Percentiles rank a stretch among this genome's conserved stretches.
These are phyloP conservation scores for Rhizopus sp. DNA, from an alignment of 371 early-diverging fungal species.

Conservation along the genomic window DNA sequence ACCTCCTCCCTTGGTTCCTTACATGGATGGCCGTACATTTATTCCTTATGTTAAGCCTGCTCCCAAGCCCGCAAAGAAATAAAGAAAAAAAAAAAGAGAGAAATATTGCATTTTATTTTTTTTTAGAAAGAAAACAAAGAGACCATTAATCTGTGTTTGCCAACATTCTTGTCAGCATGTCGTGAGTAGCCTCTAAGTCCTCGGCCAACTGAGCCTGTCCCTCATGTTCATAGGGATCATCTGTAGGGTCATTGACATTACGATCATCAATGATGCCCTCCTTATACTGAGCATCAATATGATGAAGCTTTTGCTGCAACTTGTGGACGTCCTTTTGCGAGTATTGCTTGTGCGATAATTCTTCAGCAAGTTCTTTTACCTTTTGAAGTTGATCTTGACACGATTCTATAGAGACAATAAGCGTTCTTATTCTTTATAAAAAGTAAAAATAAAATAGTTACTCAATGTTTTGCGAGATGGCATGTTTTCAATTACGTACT, in stretches of 20 bases:
- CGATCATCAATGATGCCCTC: constrained; percentile 29
- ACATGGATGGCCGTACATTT: constrained; percentile 93
- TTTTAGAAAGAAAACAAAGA: neutral
- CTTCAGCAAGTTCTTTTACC: neutral
- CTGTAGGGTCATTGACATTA: constrained; percentile 8
- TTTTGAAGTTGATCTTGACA: neutral
- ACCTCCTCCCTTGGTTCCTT: constrained; percentile 87
- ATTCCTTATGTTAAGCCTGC: constrained; percentile 77
- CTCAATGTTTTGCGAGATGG: too few relatives aligned
- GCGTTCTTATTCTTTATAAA: too few relatives aligned
- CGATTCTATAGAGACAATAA: too few relatives aligned
- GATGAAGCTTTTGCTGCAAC: constrained; percentile 23
- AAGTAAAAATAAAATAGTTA: too few relatives aligned
- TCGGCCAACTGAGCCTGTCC: constrained; percentile 35
- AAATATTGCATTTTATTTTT: neutral
- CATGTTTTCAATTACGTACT: too few relatives aligned
- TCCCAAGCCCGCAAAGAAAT: constrained; percentile 35
- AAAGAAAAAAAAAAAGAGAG: constrained; percentile 7
- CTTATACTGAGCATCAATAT: constrained; percentile 32
- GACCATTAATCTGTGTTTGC: neutral
- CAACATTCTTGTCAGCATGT: constrained; percentile 25
- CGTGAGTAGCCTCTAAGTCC: constrained; percentile 29
- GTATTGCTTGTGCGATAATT: constrained; percentile 6
- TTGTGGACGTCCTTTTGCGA: constrained; percentile 17
- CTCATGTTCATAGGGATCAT: constrained; percentile 32